These are phyloP conservation scores for Tillandsia fasciculata DNA, from an alignment of 176 grass and related monocot species.

Conservation along the genomic window DNA sequence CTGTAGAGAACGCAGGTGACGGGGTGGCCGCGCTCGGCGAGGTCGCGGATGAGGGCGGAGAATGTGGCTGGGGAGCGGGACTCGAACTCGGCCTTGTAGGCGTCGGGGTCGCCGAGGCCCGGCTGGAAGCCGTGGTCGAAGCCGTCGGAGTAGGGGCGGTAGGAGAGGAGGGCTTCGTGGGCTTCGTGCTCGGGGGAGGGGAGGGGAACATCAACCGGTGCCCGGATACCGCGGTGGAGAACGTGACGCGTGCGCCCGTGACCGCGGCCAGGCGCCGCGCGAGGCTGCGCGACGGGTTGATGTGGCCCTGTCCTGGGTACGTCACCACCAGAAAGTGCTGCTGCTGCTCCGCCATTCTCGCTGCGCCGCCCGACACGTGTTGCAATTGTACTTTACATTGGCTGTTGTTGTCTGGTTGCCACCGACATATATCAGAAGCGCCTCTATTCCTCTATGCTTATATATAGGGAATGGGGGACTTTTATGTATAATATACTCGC, in stretches of 20 bases:
- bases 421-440: too few relatives aligned
- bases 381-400: too few relatives aligned
- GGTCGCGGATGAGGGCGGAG: constrained; percentile 19
- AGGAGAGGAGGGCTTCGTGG: constrained; percentile 3
- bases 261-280: constrained; percentile 11
- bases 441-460: too few relatives aligned
- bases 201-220: constrained; percentile 31
- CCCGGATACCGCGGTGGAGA: constrained; percentile 25
- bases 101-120: not conserved
- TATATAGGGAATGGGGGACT: too few relatives aligned
- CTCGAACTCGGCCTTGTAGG: not conserved
- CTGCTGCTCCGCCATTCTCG: too few relatives aligned
- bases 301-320: constrained; percentile 24
- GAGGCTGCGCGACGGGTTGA: constrained; percentile 20
- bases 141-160: constrained; percentile 38
- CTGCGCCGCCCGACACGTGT: too few relatives aligned
- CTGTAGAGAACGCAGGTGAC: constrained; percentile 50
- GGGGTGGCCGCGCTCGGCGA: constrained; percentile 26
- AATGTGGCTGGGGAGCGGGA: constrained; percentile 5
- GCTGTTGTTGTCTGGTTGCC: too few relatives aligned
- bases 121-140: constrained; percentile 23
- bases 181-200: not conserved
- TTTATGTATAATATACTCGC: too few relatives aligned
- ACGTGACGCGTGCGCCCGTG: constrained; percentile 18
- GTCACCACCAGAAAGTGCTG: constrained; percentile 32